Evolutionary conservation across 2,329 filamentous ascomycete species (phyloP).

Genomic region (Pseudocercospora musae): DNA sequence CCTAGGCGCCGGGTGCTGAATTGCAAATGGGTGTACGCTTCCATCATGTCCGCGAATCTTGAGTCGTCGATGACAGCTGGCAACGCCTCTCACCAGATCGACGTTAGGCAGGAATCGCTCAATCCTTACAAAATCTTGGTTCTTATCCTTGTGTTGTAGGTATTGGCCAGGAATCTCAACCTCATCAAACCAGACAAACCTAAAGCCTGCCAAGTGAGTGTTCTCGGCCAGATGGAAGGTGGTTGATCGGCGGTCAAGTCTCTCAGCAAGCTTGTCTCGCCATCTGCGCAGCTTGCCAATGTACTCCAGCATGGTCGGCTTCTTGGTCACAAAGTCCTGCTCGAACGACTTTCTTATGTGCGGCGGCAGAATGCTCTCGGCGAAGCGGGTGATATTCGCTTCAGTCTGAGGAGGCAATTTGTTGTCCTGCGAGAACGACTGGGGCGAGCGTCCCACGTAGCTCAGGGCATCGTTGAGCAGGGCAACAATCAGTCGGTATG

Average conservation of each 20-base stretch:
- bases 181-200: constrained; percentile 97
- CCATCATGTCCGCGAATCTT: constrained; percentile 98
- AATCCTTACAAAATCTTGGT: constrained; percentile 96
- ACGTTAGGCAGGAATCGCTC: constrained; percentile 95
- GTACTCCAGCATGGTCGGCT: constrained; percentile 97
- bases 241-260: constrained; percentile 78
- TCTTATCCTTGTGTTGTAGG: constrained; percentile 95
- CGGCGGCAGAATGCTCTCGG: constrained; percentile 88
- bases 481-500: constrained; percentile 94
- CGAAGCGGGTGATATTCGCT: constrained; percentile 93
- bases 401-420: constrained; percentile 89
- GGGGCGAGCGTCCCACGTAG: constrained; percentile 84
- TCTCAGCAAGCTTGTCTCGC: constrained; percentile 97
- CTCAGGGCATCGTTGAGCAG: constrained; percentile 91
- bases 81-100: constrained; percentile 85
- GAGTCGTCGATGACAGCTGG: constrained; percentile 84
- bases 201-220: constrained; percentile 90
- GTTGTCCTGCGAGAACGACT: constrained; percentile 82
- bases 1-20: constrained; percentile 90
- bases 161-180: constrained; percentile 98
- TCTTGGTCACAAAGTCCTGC: constrained; percentile 90
- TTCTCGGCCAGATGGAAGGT: constrained; percentile 76
- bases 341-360: constrained; percentile 97
- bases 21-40: constrained; percentile 92
- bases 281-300: constrained; percentile 94